These are phyloP conservation scores for Aspergillus brunneoviolaceus DNA, from an alignment of 2,329 filamentous ascomycete species.

Conservation along the genomic window DNA sequence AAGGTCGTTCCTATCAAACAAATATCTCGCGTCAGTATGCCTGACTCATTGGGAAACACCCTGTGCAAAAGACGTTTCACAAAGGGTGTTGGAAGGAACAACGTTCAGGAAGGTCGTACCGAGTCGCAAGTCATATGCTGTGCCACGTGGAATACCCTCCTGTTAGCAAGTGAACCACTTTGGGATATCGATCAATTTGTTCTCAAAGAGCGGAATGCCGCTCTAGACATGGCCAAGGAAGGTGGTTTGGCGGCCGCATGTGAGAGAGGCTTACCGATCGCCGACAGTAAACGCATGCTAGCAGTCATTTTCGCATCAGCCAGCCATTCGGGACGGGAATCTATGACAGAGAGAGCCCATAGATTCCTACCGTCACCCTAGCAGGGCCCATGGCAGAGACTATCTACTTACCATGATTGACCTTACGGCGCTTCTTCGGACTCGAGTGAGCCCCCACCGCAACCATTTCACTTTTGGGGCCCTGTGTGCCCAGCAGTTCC, in stretches of 20 bases:
- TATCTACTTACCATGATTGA: conserved; percentile 73
- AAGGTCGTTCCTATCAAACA: conserved; percentile 75
- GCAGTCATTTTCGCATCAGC: not conserved
- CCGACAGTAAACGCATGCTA: conserved; percentile 86
- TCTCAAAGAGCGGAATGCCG: not conserved
- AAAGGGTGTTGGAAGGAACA: conserved; percentile 18
- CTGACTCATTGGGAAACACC: conserved; percentile 7
- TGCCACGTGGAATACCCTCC: conserved; percentile 43
- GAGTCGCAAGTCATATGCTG: conserved; percentile 93
- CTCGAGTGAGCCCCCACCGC: conserved; percentile 47
- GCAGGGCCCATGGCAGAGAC: conserved; percentile 27
- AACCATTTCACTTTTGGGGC: conserved; percentile 35
- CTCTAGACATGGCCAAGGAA: not conserved
- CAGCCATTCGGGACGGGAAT: not conserved
- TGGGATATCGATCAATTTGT: conserved; percentile 14
- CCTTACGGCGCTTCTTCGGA: conserved; percentile 82
- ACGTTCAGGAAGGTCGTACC: conserved; percentile 55
- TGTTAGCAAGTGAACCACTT: conserved; percentile 46
- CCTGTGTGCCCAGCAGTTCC: conserved; percentile 23
- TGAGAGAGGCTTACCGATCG: conserved; percentile 70
- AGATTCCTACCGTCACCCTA: conserved; percentile 23
- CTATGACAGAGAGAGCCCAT: conserved; percentile 14
- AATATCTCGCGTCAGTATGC: conserved; percentile 32
- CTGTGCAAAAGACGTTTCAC: conserved; percentile 26
- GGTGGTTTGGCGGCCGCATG: not conserved